Evolutionary conservation across 83 land plant species (phyloP).

Genomic region (Thuja plicata): DNA sequence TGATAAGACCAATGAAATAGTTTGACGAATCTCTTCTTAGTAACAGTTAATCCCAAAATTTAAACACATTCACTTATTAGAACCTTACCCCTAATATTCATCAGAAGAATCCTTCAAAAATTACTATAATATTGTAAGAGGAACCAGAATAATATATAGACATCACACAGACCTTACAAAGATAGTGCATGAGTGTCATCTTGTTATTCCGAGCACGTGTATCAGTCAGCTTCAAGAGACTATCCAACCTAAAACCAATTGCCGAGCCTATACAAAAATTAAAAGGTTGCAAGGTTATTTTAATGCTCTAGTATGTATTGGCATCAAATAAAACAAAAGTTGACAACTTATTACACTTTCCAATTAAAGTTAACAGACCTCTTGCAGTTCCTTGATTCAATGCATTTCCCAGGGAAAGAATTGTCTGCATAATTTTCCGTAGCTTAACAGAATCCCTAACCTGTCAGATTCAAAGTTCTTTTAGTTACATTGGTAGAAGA

Average conservation of each 20-base stretch:
- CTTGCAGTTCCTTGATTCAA: constrained; percentile 98
- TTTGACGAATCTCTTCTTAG: neutral
- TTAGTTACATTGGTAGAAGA: neutral
- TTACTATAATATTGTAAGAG: neutral
- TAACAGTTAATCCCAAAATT: neutral
- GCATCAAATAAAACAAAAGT: neutral
- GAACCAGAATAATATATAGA: neutral
- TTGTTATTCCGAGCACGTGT: constrained; percentile 78
- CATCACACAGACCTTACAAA: constrained; percentile 53
- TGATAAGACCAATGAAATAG: neutral
- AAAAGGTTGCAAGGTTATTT: neutral
- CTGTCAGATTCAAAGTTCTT: constrained; percentile 34
- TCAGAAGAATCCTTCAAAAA: neutral
- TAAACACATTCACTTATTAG: neutral
- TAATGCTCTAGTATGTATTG: neutral
- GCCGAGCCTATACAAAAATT: constrained; percentile 44
- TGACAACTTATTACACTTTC: neutral
- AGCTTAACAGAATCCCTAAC: constrained; percentile 78
- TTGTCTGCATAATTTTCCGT: constrained; percentile 93
- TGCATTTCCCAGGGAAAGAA: constrained; percentile 95
- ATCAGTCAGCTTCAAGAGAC: constrained; percentile 71
- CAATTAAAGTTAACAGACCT: constrained; percentile 44
- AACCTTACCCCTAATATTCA: neutral
- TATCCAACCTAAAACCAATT: constrained; percentile 75
- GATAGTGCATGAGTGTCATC: constrained; percentile 80